Evolutionary conservation across 768 basidiomycete genomes (phyloP).

Genomic region (Lactarius trivialis): DNA sequence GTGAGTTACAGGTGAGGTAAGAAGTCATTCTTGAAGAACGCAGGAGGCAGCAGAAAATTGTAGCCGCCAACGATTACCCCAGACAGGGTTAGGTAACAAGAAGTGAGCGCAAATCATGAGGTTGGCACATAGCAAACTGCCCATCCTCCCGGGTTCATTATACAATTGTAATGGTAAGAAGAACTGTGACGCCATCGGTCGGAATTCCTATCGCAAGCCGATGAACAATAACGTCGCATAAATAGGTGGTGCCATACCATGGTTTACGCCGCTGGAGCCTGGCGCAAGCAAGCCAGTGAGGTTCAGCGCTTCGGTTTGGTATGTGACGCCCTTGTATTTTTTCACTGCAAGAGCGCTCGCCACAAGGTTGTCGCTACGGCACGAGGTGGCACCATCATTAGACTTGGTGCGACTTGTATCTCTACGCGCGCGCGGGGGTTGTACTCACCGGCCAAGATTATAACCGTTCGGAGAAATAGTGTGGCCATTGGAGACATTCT

Average conservation of each 20-base stretch:
- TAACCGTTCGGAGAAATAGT: slow-evolving; percentile 29
- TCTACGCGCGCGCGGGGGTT: too few species aligned
- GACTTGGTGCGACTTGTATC: not conserved
- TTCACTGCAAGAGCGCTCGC: slow-evolving; percentile 1
- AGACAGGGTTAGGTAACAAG: not conserved
- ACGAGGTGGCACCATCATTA: not conserved
- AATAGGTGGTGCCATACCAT: slow-evolving; percentile 33
- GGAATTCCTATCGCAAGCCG: slow-evolving; percentile 8
- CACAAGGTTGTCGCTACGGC: slow-evolving; percentile 13
- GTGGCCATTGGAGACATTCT: slow-evolving; percentile 24
- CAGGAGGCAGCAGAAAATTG: not conserved
- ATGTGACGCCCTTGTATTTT: slow-evolving; percentile 28
- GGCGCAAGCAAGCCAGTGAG: slow-evolving; percentile 48
- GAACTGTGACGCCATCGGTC: slow-evolving; percentile 11
- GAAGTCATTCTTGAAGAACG: not conserved
- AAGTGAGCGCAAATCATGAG: not conserved
- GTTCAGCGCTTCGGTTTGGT: slow-evolving; percentile 39
- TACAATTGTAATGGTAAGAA: slow-evolving; percentile 19
- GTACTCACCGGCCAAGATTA: slow-evolving; percentile 28
- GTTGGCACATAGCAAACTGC: too few species aligned
- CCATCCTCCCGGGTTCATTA: not conserved
- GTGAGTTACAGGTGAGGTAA: too few species aligned
- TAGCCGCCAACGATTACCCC: too few species aligned
- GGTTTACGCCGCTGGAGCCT: slow-evolving; percentile 46
- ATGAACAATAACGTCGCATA: not conserved